These are phyloP conservation scores for Spencermartinsiella europaea DNA, from an alignment of 805 yeast genomes.

Conservation along the genomic window DNA sequence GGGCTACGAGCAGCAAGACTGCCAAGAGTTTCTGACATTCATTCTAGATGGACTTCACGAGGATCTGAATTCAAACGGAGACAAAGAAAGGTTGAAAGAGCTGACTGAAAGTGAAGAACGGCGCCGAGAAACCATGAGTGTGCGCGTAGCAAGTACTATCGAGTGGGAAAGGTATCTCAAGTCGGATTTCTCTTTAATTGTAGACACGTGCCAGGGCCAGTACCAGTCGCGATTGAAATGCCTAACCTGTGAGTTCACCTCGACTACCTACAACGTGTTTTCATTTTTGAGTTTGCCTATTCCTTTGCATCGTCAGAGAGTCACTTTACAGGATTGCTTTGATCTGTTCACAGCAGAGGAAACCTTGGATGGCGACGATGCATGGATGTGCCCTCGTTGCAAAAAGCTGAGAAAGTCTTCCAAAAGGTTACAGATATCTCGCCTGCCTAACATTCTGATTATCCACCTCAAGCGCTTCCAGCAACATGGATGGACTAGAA, in stretches of 20 bases:
- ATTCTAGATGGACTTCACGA: conserved; percentile 75
- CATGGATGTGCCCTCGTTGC: conserved; percentile 82
- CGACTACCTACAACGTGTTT: conserved; percentile 83
- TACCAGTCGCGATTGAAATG: conserved; percentile 75
- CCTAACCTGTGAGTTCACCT: conserved; percentile 63
- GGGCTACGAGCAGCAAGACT: conserved; percentile 74
- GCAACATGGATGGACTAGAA: conserved; percentile 16
- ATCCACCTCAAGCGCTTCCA: conserved; percentile 82
- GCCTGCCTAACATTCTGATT: conserved; percentile 74
- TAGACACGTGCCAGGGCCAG: conserved; percentile 85
- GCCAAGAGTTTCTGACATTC: conserved; percentile 75
- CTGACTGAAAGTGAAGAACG: conserved; percentile 68
- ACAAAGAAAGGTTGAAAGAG: conserved; percentile 49
- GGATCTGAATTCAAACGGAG: conserved; percentile 67
- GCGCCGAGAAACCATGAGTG: conserved; percentile 63
- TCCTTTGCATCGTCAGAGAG: conserved; percentile 41
- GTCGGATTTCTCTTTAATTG: conserved; percentile 72
- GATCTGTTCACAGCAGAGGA: conserved; percentile 74
- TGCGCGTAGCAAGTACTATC: conserved; percentile 75
- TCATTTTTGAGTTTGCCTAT: conserved; percentile 76
- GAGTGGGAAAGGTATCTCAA: conserved; percentile 89
- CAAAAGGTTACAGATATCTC: conserved; percentile 65
- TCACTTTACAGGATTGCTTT: conserved; percentile 58
- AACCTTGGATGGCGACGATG: conserved; percentile 66
- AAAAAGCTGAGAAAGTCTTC: conserved; percentile 56